Conservation (phyloP, 768 basidiomycete genomes). For the Neoboletus magnificus region DNA sequence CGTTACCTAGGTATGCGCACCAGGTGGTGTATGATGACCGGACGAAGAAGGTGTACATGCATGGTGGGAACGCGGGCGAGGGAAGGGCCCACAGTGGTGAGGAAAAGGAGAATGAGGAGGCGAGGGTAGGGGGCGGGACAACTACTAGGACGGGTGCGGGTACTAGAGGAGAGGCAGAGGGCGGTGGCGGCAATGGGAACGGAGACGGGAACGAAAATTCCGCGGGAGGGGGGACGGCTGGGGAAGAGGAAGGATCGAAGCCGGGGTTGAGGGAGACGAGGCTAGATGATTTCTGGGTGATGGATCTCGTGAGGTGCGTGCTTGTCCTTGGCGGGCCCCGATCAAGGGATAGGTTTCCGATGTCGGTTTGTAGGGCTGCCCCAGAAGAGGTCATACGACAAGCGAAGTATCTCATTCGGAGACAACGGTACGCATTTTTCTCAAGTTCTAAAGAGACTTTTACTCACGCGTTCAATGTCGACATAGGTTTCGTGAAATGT, state of each 20-base stretch:
- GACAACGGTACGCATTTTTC: constrained; percentile 58
- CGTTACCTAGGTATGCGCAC: constrained; percentile 69
- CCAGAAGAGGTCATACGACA: constrained; percentile 61
- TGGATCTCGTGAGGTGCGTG: constrained; percentile 61
- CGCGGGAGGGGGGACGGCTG: constrained; percentile 13
- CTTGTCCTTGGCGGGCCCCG: background rate
- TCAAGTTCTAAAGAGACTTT: background rate
- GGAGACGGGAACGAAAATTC: background rate
- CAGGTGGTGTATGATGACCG: constrained; percentile 70
- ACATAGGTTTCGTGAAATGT: constrained; percentile 78
- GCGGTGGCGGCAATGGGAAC: background rate
- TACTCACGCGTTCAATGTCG: background rate
- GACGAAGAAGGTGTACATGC: constrained; percentile 58
- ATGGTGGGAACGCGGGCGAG: constrained; percentile 72
- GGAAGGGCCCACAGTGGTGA: constrained; percentile 16
- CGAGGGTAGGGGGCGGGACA: background rate
- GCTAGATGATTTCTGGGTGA: constrained; percentile 78
- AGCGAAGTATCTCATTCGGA: constrained; percentile 60
- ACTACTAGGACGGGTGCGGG: background rate
- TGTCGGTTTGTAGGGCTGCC: constrained; percentile 43
- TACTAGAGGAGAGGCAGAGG: background rate
- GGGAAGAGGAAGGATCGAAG: constrained; percentile 11
- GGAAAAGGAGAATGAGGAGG: constrained; percentile 24
- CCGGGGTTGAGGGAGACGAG: constrained; percentile 39
- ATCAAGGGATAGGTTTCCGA: background rate